Percentiles rank a stretch among this genome's conserved stretches.
Evolutionary conservation across 2,329 filamentous ascomycete genomes (phyloP).

Genomic region (Microcera coccophila): DNA sequence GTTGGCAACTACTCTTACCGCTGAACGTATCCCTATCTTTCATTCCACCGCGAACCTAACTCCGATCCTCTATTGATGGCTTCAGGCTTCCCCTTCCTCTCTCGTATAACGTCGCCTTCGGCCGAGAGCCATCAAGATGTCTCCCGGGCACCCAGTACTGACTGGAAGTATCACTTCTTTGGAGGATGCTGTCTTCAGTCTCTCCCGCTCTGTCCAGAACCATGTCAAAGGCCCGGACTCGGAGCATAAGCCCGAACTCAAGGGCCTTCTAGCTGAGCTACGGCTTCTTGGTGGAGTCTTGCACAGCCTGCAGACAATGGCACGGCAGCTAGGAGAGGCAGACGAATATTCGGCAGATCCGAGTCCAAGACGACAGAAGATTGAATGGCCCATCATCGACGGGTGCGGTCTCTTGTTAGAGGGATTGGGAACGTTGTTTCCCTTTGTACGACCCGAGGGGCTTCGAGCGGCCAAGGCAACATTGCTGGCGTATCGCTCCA

Average conservation of each 20-base stretch:
- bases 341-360: background rate
- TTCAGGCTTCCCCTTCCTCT: too few species aligned
- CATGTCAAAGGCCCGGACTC: constrained; percentile 7
- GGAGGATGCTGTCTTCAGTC: constrained; percentile 16
- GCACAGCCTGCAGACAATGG: constrained; percentile 22
- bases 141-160: constrained; percentile 5
- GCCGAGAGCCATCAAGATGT: too few species aligned
- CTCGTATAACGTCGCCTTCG: too few species aligned
- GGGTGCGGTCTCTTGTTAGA: constrained; percentile 18
- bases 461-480: constrained; percentile 18
- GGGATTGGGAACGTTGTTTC: constrained; percentile 12
- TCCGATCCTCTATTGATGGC: too few species aligned
- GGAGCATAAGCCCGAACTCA: constrained; percentile 11
- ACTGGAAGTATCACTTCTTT: constrained; percentile 14
- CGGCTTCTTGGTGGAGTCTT: constrained; percentile 21
- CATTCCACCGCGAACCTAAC: too few species aligned
- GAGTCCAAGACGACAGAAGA: background rate
- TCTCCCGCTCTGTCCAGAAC: constrained; percentile 13
- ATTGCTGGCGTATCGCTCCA: constrained; percentile 19
- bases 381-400: constrained; percentile 19
- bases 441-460: constrained; percentile 16
- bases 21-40: too few species aligned
- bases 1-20: too few species aligned
- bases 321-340: constrained; percentile 14
- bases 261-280: constrained; percentile 17